Base-by-base conservation (phyloP, 1,284 basidiomycete species). In the Sporisorium scitamineum region DNA sequence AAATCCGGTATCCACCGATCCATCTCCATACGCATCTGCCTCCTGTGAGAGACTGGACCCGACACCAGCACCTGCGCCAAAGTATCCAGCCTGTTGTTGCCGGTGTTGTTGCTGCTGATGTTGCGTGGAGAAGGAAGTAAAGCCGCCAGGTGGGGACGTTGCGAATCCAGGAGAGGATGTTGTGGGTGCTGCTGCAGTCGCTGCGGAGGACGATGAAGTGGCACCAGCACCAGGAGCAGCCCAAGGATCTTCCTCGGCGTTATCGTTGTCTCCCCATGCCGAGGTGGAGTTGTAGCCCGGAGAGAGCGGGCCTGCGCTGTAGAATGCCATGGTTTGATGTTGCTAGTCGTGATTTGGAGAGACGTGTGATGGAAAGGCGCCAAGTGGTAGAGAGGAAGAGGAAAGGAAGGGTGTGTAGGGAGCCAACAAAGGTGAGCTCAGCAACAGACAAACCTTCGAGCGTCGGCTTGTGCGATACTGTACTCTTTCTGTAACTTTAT, bases 191-290 rank as follows among this genome's bases (percentile, higher is more conserved):
- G 42, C 55, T 24, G 47, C 45, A 11, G 61, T 27, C 10, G 55
- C 22, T 7, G 69, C 27, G 16, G 70, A 60, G 1, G 70, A 56
- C 27, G 73, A 58, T 2, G 48, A 50, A 18, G 48, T 1, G 13
- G 27, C 27, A 31, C 48, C 48, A 18, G 60, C 56, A n/a, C 65
- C 60, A 9, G 72, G 55, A 41, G 68, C 72, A 14, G 59, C 76
- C 76, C 76, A 78, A 9, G 76, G 76, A 57, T 78, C 76, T 2
- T 71, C 72, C 39, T 75, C 76, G 45, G 57, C 55, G 61, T 61
- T 68, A 41, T 76, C 74, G 59, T 58, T 68, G 57, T 70, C 74
- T 41, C 70, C 74, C 74, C 74, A 76, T 10, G 73, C 73, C 57
- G 68, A 66, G 41, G 74, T 70, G 53, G 74, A 60, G 47, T 66